phyloP scores from a whole-genome alignment of 1,284 basidiomycete species.

The Puccinia horiana region DNA sequence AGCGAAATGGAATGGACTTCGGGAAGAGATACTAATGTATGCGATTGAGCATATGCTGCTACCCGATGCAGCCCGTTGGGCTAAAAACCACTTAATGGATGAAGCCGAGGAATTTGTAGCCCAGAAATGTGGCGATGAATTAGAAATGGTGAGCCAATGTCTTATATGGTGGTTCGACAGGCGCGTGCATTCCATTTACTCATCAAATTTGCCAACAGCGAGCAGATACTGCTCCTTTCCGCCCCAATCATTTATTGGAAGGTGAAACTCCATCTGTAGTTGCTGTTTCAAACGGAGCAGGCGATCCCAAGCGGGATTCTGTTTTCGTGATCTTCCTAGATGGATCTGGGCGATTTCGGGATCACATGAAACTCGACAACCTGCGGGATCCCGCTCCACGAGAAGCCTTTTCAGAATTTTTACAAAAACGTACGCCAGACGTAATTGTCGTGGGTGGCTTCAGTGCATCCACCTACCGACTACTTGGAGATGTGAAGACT shows the following conservation, averaged over 20 bases:
- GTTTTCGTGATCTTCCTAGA: conserved; percentile 84
- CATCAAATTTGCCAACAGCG: conserved; percentile 54
- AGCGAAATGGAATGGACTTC: conserved; percentile 88
- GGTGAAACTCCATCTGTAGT: conserved; percentile 81
- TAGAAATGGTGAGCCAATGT: conserved; percentile 69
- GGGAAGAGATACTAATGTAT: conserved; percentile 75
- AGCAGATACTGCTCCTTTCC: conserved; percentile 69
- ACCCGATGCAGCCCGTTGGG: conserved; percentile 81
- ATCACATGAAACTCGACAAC: conserved; percentile 82
- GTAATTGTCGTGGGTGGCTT: conserved; percentile 83
- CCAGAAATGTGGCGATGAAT: conserved; percentile 67
- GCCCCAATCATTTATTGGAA: conserved; percentile 66
- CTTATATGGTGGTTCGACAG: not conserved
- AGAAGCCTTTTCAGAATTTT: conserved; percentile 70
- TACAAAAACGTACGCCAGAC: conserved; percentile 79
- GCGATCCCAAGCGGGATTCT: conserved; percentile 85
- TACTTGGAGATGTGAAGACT: conserved; percentile 49
- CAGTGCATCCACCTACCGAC: conserved; percentile 54
- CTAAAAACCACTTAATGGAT: conserved; percentile 82
- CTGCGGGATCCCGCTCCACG: conserved; percentile 53
- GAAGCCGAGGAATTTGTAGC: conserved; percentile 85
- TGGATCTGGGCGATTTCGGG: conserved; percentile 80
- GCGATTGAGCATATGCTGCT: conserved; percentile 77
- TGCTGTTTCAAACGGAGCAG: conserved; percentile 90
- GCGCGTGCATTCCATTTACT: conserved; percentile 36